Evolutionary conservation across 2,329 filamentous ascomycete species (phyloP).

Genomic region (Cercospora sp.): DNA sequence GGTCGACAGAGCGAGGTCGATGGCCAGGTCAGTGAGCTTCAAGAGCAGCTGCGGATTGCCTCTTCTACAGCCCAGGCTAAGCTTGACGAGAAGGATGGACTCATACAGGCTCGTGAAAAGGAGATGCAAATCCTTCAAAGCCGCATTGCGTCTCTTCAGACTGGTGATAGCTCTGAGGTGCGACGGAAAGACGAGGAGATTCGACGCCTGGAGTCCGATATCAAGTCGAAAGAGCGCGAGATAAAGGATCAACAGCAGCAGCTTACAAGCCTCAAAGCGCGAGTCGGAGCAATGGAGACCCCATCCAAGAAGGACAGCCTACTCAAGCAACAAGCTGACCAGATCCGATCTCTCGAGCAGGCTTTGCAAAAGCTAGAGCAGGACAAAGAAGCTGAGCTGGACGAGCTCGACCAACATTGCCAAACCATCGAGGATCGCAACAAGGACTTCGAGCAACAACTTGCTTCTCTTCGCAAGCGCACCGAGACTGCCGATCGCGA

Average conservation of each 20-base stretch:
- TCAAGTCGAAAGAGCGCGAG: constrained; percentile 38
- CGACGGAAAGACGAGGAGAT: constrained; percentile 37
- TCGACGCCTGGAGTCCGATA: constrained; percentile 42
- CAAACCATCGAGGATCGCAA: constrained; percentile 36
- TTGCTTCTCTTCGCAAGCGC: constrained; percentile 29
- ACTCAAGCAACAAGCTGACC: constrained; percentile 39
- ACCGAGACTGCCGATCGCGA: constrained; percentile 30
- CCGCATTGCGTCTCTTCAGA: constrained; percentile 35
- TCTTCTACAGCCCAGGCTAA: constrained; percentile 43
- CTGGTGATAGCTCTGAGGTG: constrained; percentile 36
- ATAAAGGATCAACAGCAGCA: constrained; percentile 37
- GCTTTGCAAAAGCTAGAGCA: constrained; percentile 37
- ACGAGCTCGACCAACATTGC: constrained; percentile 40
- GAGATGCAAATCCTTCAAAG: constrained; percentile 42
- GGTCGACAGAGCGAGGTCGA: constrained; percentile 56
- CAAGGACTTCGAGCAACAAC: constrained; percentile 30
- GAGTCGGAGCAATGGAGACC: constrained; percentile 39
- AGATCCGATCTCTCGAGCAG: constrained; percentile 38
- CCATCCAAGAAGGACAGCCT: constrained; percentile 42
- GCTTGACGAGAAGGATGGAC: constrained; percentile 44
- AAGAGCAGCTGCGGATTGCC: constrained; percentile 51
- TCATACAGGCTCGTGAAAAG: constrained; percentile 44
- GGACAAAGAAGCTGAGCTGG: constrained; percentile 42
- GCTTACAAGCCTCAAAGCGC: constrained; percentile 36
- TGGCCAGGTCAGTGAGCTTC: constrained; percentile 49